Percentiles rank a stretch among this genome's conserved stretches.
These are phyloP conservation scores for Paramecium sexaurelia DNA, from an alignment of 73 alveolate genomes.

Conservation along the genomic window DNA sequence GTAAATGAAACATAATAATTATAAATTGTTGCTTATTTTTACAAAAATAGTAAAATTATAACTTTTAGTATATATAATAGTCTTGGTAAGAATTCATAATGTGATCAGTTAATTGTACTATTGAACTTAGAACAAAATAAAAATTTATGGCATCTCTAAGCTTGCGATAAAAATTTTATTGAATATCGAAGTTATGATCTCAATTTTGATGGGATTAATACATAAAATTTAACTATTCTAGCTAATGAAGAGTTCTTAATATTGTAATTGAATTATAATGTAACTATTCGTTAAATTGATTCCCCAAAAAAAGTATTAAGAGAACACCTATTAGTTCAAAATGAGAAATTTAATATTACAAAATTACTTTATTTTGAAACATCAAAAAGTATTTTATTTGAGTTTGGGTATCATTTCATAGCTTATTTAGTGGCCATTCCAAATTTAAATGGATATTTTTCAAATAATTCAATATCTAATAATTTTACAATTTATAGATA, in stretches of 20 bases:
- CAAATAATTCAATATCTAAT: background rate
- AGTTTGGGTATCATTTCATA: background rate
- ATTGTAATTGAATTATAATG: background rate
- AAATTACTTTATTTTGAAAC: background rate
- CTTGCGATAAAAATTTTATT: background rate
- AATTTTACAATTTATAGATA: background rate
- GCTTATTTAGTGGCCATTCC: background rate
- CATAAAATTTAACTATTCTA: background rate
- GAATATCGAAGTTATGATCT: background rate
- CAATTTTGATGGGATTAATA: background rate
- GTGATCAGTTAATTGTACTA: background rate
- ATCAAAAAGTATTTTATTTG: background rate
- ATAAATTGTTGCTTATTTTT: background rate
- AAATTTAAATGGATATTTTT: background rate
- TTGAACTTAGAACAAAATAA: background rate
- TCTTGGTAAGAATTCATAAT: background rate
- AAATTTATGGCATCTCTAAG: background rate
- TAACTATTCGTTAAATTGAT: background rate
- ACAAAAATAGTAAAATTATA: background rate
- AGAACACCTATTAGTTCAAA: background rate
- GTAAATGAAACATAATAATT: background rate
- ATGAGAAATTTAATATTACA: background rate
- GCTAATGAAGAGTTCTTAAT: background rate
- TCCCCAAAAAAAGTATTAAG: background rate
- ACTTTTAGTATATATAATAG: background rate